A percentile compares a stretch with the other conserved stretches of the same genome.
phyloP scores from a whole-genome alignment of 2,329 filamentous ascomycete genomes.

The Cadophora malorum region DNA sequence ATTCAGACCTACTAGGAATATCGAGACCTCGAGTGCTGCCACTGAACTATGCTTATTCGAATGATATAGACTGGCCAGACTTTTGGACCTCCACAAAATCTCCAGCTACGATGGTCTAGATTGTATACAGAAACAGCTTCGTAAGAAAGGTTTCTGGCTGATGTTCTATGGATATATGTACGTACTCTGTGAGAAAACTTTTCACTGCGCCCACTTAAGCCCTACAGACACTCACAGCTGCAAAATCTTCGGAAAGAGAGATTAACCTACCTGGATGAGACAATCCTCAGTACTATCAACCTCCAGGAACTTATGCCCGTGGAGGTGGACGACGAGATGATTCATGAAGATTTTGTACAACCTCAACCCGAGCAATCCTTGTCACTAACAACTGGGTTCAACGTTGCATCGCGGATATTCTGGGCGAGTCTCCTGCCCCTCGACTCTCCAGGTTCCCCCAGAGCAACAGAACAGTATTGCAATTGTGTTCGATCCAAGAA shows the following conservation, averaged over 20 bases:
- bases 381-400: conserved; percentile 44
- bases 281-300: conserved; percentile 42
- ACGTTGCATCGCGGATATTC: conserved; percentile 43
- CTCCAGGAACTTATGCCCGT: conserved; percentile 46
- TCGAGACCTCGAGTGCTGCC: too few species aligned
- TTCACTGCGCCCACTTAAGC: neutral
- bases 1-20: too few species aligned
- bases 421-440: conserved; percentile 29
- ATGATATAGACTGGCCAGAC: conserved; percentile 38
- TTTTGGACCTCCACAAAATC: conserved; percentile 45
- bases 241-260: conserved; percentile 39
- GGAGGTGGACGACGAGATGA: conserved; percentile 46
- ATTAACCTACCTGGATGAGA: conserved; percentile 44
- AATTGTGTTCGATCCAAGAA: conserved; percentile 16
- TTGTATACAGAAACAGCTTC: conserved; percentile 46
- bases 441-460: conserved; percentile 18
- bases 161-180: conserved; percentile 45
- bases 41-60: neutral
- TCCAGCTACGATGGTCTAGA: conserved; percentile 45
- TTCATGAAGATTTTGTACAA: conserved; percentile 29
- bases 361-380: conserved; percentile 35
- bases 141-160: conserved; percentile 49
- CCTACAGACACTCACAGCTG: conserved; percentile 32
- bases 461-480: conserved; percentile 8
- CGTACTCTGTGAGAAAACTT: neutral